Base-by-base conservation (phyloP, 306 rosid genomes). In the Prunus fruticosa region DNA sequence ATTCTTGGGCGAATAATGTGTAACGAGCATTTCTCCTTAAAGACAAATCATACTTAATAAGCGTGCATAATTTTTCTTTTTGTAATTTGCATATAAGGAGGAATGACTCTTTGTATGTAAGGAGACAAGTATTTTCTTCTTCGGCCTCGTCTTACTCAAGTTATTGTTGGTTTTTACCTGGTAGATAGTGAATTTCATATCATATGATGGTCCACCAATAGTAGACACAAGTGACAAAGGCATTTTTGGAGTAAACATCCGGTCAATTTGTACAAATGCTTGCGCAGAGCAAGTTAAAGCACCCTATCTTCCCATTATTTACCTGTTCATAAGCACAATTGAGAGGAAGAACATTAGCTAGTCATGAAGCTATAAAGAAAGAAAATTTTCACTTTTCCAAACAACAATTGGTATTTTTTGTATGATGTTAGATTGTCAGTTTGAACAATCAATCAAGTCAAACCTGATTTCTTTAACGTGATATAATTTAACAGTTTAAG, bases 261-360 rank as follows among this genome's bases (percentile, higher is more conserved):
- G 57, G 64, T 67, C 13, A 8, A 61, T 25, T 79, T 77, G 82
- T 34, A 82, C 79, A 45, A 82, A 78, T 50, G 79, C 82, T 3
- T 3, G 27, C 72, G 70, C 82, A 77, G 6, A 23, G 22, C 43
- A 67, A 46, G 57, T 77, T 73, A 38, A 60, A 78, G 47, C 82
- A 78, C 3, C 79, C 75, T 3, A 74, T 25, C 27, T 1, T 25
- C 27, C 27, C 27, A 1, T 25, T 25, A 25, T 25, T 25, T 25
- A 25, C 27, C 27, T 25, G 27, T 25, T 25, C 27, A 25, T 25
- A 25, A 25, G 46, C 16, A 49, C 2, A 30, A 0, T 43, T 4
- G 22, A 63, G 8, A 63, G 8, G 67, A 28, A 25, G 19, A 16
- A 50, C 5, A 15, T 60, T 11, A 32, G 34, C 34, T 32, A 60